Base-by-base conservation (phyloP, 305 asterid genomes). In the Fraxinus paxiana region DNA sequence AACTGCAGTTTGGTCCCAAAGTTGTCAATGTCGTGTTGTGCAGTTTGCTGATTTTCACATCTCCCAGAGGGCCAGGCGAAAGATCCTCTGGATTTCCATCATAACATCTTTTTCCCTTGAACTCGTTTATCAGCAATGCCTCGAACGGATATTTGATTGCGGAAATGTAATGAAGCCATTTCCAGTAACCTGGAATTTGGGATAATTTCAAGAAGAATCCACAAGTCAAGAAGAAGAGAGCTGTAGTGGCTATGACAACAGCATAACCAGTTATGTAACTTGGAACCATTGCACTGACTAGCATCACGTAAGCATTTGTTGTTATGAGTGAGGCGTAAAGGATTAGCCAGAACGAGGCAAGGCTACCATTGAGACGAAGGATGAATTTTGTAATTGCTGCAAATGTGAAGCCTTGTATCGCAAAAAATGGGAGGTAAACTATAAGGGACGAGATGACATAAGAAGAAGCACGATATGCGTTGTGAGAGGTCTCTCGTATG, bases 111-210 rank as follows among this genome's bases (percentile, higher is more conserved):
- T 20, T 37, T 24, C 94, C 94, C 69, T 92, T 90, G 85, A 94
- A 94, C 80, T 94, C 98, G 71, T 89, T 94, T 71, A 94, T 88
- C 28, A 94, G 81, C 88, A 92, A 74, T 3, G 97, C 98, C 85
- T 94, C 98, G 13, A 93, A 94, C 15, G 98, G 98, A 84, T 94
- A 94, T 82, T 93, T 94, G 84, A 94, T 93, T 26, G 97, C 97
- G 10, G 98, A 94, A 13, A 94, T 89, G 74, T 94, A 93, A 79
- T 94, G 97, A 74, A 92, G 87, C 98, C 98, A 94, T 82, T 84
- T 84, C 98, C 98, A 94, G 80, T 84, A 88, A 0, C 5, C 6
- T 0, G 97, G 98, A 26, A 94, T 93, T 34, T 90, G 91, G 0
- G 97, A 90, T 0, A 89, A 85, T 67, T 94, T 93, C 90, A 92